Percentiles rank a stretch among this genome's conserved stretches.
Conservation (phyloP, 495 filamentous ascomycete genomes). For the Rostrohypoxylon terebratum region DNA sequence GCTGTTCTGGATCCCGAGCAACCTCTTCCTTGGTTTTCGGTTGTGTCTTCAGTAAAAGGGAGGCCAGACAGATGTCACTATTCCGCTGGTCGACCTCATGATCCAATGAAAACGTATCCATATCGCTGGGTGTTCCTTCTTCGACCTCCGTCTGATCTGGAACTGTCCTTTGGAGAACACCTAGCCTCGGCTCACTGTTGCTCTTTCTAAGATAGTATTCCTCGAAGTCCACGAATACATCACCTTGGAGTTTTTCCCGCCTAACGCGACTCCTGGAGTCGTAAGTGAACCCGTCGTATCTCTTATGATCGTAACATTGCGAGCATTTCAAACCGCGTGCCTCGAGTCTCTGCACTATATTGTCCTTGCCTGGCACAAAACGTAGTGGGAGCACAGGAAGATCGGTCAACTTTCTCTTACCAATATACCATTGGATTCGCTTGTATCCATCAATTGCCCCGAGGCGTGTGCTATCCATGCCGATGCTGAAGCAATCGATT, state of each 20-base stretch:
- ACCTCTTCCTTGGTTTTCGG: not conserved
- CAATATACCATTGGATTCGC: conserved; percentile 49
- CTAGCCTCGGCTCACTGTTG: not conserved
- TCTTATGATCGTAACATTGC: conserved; percentile 41
- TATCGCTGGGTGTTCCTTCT: not conserved
- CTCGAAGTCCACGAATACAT: conserved; percentile 30
- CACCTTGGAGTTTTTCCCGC: conserved; percentile 15
- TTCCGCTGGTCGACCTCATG: conserved; percentile 8
- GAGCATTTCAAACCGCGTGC: conserved; percentile 49
- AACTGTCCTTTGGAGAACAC: conserved; percentile 1
- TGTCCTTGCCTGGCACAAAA: conserved; percentile 34
- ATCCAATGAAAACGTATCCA: conserved; percentile 1
- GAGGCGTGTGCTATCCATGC: conserved; percentile 53
- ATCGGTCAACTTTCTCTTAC: conserved; percentile 49
- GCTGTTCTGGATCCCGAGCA: not conserved
- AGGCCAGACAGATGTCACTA: conserved; percentile 7
- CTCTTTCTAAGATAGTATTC: conserved; percentile 14
- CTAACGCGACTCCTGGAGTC: not conserved
- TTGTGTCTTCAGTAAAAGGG: not conserved
- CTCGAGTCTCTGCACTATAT: conserved; percentile 41
- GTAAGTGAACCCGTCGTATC: conserved; percentile 9
- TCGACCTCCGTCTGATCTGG: conserved; percentile 5
- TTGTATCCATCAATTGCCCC: conserved; percentile 49
- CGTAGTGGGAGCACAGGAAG: conserved; percentile 52
- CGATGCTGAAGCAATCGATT: conserved; percentile 51